phyloP scores from a whole-genome alignment of 352 stramenopile genomes.

The Thalassiosira mediterranea region DNA sequence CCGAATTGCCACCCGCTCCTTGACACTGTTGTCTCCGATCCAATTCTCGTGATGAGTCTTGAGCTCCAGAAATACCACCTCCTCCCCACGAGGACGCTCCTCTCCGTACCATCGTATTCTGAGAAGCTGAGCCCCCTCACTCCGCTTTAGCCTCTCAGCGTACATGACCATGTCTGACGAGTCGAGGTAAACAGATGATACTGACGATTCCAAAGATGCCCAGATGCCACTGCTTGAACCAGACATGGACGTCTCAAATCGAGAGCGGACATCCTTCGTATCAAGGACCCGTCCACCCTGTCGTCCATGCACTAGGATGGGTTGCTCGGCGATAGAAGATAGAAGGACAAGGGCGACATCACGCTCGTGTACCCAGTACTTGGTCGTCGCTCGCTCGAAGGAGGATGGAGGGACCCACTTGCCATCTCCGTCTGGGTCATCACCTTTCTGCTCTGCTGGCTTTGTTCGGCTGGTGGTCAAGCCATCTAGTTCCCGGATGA shows the following conservation, averaged over 20 bases:
- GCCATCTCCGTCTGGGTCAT: background rate
- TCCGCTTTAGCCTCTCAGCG: conserved; percentile 22
- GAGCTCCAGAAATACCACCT: conserved; percentile 45
- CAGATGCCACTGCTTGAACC: conserved; percentile 14
- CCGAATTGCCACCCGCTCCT: conserved; percentile 34
- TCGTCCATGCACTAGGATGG: conserved; percentile 44
- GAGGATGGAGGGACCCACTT: conserved; percentile 28
- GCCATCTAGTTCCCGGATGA: conserved; percentile 16
- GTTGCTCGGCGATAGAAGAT: conserved; percentile 18
- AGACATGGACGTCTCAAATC: background rate
- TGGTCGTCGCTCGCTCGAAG: conserved; percentile 42
- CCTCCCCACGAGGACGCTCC: conserved; percentile 25
- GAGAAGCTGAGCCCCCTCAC: conserved; percentile 42
- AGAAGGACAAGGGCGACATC: conserved; percentile 32
- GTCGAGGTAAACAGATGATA: conserved; percentile 56
- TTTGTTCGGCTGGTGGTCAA: too few species aligned
- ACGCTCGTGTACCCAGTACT: conserved; percentile 49
- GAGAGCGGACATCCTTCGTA: background rate
- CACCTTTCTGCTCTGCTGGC: conserved; percentile 5
- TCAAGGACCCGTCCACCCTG: conserved; percentile 14
- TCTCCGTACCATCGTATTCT: conserved; percentile 48
- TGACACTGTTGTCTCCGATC: conserved; percentile 43
- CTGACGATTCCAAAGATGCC: conserved; percentile 25
- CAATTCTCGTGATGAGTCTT: conserved; percentile 59
- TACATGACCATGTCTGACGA: conserved; percentile 43